phyloP scores from a whole-genome alignment of 805 yeast genomes.

The Huiozyma naganishii region DNA sequence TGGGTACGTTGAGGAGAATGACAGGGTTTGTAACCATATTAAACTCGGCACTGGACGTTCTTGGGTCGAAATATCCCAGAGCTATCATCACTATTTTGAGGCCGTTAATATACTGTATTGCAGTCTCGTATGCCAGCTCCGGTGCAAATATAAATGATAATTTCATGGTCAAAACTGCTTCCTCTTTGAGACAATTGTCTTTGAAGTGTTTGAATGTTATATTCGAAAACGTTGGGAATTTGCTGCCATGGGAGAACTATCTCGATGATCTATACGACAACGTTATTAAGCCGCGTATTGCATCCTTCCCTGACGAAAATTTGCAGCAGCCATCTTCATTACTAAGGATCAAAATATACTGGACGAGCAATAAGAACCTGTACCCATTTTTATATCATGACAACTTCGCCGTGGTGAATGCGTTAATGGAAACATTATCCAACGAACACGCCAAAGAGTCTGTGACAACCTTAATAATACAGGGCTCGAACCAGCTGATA shows the following conservation, averaged over 20 bases:
- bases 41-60: conserved; percentile 24
- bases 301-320: conserved; percentile 62
- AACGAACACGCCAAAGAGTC: conserved; percentile 53
- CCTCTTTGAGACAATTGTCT: conserved; percentile 55
- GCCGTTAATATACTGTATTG: conserved; percentile 47
- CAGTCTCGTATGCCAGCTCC: conserved; percentile 40
- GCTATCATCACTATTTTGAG: conserved; percentile 41
- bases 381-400: conserved; percentile 45
- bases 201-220: conserved; percentile 51
- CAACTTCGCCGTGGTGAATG: conserved; percentile 40
- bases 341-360: conserved; percentile 49
- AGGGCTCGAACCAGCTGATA: conserved; percentile 41
- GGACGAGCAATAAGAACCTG: conserved; percentile 41
- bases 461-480: conserved; percentile 46
- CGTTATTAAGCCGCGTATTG: conserved; percentile 56
- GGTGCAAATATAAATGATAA: conserved; percentile 9
- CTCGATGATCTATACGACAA: conserved; percentile 39
- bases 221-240: conserved; percentile 41
- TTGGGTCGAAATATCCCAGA: conserved; percentile 46
- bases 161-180: conserved; percentile 36
- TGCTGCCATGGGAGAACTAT: conserved; percentile 46
- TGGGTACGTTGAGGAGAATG: conserved; percentile 36
- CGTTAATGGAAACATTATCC: conserved; percentile 45
- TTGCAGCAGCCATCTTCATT: conserved; percentile 75
- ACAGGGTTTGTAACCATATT: conserved; percentile 50